Evolutionary conservation across 441 rosid species (phyloP), one percentile per base, ranked within the genome.

Genomic region (California macrophylla): DNA sequence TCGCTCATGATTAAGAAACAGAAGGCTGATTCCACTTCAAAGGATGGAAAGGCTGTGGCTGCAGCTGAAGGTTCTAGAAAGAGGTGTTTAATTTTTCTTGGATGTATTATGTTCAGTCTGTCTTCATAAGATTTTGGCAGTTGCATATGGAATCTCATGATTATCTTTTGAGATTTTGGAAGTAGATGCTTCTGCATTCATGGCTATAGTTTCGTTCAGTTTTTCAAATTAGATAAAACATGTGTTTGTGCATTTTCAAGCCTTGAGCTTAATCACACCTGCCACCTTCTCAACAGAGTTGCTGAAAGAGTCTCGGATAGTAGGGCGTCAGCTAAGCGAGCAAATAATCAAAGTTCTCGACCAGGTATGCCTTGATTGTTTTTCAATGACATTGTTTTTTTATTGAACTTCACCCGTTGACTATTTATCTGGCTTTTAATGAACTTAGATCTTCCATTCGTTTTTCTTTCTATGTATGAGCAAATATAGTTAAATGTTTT

Each of bases 1-100:
- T 87, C 98, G 0, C 98, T 94, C 54, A 78, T 83, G 75, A 77
- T 91, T 36, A 87, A 82, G 85, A 86, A 85, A 71, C 93, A 83
- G 68, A 90, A 80, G 80, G 82, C 83, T 56, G 92, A 87, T 69
- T 75, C 91, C 64, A 75, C 80, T 75, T 80, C 85, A 3, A 93
- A 87, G 80, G 90, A 79, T 45, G 78, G 64, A 6, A 91, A 89
- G 74, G 85, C 76, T 58, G 77, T 69, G 34, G 42, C 84, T 66
- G 67, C 80, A 66, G 80, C 85, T 69, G 97, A 91, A 72, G 80
- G 83, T 72, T 79, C 92, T 76, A 85, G 86, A 77, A 94, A 94
- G 81, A 88, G 96, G 98, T 32, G n/a, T 15, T 69, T 54, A 72
- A 64, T 62, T 25, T 28, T 71, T 54, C 56, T 64, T 42, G 52